phyloP scores from a whole-genome alignment of 805 yeast species.

The Candida odintsovae region DNA sequence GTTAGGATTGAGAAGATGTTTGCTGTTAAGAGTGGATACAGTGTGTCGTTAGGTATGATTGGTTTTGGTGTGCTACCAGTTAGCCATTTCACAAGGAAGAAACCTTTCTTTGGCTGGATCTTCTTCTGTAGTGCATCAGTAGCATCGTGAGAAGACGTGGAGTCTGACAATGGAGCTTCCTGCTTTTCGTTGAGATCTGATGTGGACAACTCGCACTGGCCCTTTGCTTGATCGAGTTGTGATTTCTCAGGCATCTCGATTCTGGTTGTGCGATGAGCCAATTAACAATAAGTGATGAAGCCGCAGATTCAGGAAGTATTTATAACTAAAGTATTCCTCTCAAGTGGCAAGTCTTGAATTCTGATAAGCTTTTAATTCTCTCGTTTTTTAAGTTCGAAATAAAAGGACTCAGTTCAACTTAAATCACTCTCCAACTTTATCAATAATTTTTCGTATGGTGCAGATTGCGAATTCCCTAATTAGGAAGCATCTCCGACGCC shows the following conservation, averaged over 20 bases:
- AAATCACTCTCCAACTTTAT: too few species aligned
- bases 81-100: constrained; percentile 11
- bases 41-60: constrained; percentile 9
- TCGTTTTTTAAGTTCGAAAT: too few species aligned
- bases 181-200: not conserved
- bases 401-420: not conserved
- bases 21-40: constrained; percentile 18
- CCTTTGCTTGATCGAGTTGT: not conserved
- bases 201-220: not conserved
- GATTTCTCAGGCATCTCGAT: not conserved
- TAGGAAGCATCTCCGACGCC: not conserved
- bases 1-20: constrained; percentile 13
- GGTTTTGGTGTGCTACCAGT: constrained; percentile 18
- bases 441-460: not conserved
- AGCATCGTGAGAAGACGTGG: not conserved
- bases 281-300: not conserved
- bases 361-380: too few species aligned
- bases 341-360: too few species aligned
- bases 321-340: not conserved
- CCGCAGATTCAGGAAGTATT: not conserved
- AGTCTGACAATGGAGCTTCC: not conserved
- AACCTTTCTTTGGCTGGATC: constrained; percentile 14
- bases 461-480: not conserved
- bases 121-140: constrained; percentile 6
- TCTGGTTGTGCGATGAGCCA: not conserved